These are phyloP conservation scores for Curvularia spicifera DNA, from an alignment of 2,329 filamentous ascomycete genomes.

Conservation along the genomic window DNA sequence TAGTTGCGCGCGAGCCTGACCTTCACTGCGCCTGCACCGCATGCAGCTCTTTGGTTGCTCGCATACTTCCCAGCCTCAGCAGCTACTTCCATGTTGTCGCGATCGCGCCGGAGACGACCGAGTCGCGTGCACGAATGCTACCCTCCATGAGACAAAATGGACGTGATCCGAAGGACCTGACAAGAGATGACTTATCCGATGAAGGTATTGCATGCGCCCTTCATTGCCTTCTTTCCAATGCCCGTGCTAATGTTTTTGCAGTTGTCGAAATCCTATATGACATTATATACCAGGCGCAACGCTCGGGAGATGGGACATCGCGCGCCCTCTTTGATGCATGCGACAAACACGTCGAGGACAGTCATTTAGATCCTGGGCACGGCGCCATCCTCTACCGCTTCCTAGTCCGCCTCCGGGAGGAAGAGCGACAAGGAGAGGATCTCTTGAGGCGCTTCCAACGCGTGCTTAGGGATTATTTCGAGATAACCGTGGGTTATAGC, in stretches of 20 bases:
- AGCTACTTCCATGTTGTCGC: constrained; percentile 48
- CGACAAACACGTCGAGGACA: constrained; percentile 72
- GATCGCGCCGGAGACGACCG: constrained; percentile 47
- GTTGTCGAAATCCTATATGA: constrained; percentile 81
- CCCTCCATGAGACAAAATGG: constrained; percentile 46
- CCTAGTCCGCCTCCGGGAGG: constrained; percentile 70
- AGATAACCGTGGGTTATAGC: constrained; percentile 69
- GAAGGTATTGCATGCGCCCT: constrained; percentile 41
- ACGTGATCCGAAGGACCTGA: constrained; percentile 51
- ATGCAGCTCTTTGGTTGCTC: constrained; percentile 13
- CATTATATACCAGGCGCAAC: constrained; percentile 75
- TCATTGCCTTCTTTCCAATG: not conserved
- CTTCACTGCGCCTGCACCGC: constrained; percentile 10
- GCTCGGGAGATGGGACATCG: constrained; percentile 67
- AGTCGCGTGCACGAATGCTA: constrained; percentile 52
- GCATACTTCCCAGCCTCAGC: constrained; percentile 4
- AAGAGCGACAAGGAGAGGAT: constrained; percentile 38
- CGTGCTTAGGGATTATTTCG: constrained; percentile 61
- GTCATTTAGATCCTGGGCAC: constrained; percentile 73
- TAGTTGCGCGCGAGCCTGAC: constrained; percentile 10
- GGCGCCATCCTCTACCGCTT: constrained; percentile 79
- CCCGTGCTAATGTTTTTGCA: constrained; percentile 44
- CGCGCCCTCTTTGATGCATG: constrained; percentile 83
- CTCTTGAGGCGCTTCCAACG: constrained; percentile 74
- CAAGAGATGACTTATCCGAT: constrained; percentile 41